phyloP scores from a whole-genome alignment of 1,284 basidiomycete genomes.

The Fomitopsis schrenkii region DNA sequence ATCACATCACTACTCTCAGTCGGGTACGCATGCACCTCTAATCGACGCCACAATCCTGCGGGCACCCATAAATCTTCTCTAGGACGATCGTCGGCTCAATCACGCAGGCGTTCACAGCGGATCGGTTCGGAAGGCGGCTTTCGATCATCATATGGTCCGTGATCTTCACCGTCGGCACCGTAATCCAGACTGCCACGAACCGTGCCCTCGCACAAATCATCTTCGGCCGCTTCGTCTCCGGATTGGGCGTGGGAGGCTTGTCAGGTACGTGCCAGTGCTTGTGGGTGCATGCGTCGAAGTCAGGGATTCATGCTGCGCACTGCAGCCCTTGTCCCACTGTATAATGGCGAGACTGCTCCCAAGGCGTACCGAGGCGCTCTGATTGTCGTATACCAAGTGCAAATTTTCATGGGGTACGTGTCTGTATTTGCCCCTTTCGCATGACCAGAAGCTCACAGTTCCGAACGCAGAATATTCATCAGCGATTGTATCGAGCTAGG shows the following conservation, averaged over 20 bases:
- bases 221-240: conserved; percentile 66
- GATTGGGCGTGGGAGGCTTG: conserved; percentile 74
- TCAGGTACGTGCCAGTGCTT: conserved; percentile 40
- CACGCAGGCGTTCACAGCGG: conserved; percentile 72
- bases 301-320: background rate
- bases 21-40: conserved; percentile 37
- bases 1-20: conserved; percentile 79
- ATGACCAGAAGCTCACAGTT: conserved; percentile 1
- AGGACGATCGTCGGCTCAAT: conserved; percentile 72
- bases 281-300: no score
- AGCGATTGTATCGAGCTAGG: conserved; percentile 73
- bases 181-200: conserved; percentile 66
- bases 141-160: conserved; percentile 78
- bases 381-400: conserved; percentile 73
- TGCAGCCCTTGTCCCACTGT: conserved; percentile 72
- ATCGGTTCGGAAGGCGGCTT: conserved; percentile 65
- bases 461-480: conserved; percentile 52
- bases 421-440: background rate
- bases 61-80: background rate
- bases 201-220: conserved; percentile 63
- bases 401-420: conserved; percentile 64
- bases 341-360: conserved; percentile 78
- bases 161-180: conserved; percentile 69
- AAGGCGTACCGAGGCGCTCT: conserved; percentile 72
- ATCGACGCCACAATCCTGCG: background rate